phyloP scores from a whole-genome alignment of 2,329 filamentous ascomycete species.

The Ustulina deusta region DNA sequence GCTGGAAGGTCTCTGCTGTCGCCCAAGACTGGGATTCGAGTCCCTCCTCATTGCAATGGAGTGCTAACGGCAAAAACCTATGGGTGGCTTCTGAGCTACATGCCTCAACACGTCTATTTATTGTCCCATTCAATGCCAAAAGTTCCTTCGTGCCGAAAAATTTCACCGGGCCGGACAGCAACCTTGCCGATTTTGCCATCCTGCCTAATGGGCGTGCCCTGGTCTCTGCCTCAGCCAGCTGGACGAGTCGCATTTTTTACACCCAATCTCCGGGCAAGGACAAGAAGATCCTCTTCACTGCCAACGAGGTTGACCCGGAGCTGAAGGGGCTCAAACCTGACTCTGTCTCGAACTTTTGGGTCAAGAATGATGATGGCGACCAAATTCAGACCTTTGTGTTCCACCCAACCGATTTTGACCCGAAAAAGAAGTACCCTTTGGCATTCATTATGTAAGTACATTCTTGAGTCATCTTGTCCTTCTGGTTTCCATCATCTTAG shows the following conservation, averaged over 20 bases:
- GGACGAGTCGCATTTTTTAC: slow-evolving; percentile 38
- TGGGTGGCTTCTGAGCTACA: slow-evolving; percentile 36
- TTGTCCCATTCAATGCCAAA: slow-evolving; percentile 27
- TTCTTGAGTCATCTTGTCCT: background rate
- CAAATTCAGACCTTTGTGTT: slow-evolving; percentile 36
- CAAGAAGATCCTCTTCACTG: slow-evolving; percentile 32
- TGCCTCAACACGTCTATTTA: slow-evolving; percentile 30
- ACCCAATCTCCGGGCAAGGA: slow-evolving; percentile 30
- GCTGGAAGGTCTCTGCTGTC: slow-evolving; percentile 23
- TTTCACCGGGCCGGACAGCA: slow-evolving; percentile 36
- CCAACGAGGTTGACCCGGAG: slow-evolving; percentile 34
- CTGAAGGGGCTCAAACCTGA: slow-evolving; percentile 32
- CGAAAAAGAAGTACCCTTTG: slow-evolving; percentile 33
- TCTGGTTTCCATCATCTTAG: background rate
- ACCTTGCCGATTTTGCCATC: slow-evolving; percentile 30
- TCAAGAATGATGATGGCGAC: slow-evolving; percentile 36
- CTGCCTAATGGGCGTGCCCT: slow-evolving; percentile 32
- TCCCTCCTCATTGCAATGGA: slow-evolving; percentile 32
- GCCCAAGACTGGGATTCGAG: slow-evolving; percentile 34
- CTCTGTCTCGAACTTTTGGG: slow-evolving; percentile 35
- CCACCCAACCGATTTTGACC: slow-evolving; percentile 31
- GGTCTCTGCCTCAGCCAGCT: slow-evolving; percentile 35
- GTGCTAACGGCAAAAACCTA: slow-evolving; percentile 19
- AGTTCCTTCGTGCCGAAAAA: slow-evolving; percentile 35
- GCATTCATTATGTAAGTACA: slow-evolving; percentile 34